Evolutionary conservation across 2,329 filamentous ascomycete genomes (phyloP).

Genomic region (Monilinia polystroma): DNA sequence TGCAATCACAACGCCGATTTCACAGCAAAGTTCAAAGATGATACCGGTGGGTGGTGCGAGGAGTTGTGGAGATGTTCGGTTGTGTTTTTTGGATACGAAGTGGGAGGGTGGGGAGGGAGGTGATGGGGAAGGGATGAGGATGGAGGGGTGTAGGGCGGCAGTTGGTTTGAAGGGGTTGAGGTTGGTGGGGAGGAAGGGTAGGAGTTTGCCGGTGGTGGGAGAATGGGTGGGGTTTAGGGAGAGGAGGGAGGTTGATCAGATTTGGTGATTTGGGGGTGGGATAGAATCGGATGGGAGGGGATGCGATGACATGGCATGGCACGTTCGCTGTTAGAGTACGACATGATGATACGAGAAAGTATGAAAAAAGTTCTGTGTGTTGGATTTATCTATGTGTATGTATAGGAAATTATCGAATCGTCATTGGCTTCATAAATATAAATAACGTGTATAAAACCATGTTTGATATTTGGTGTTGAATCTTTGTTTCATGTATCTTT

Average conservation of each 20-base stretch:
- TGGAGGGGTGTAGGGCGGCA: background rate
- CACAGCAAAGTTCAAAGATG: background rate
- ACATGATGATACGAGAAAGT: no score
- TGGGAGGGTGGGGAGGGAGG: no score
- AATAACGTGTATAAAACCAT: no score
- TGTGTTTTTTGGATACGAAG: background rate
- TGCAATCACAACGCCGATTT: constrained; percentile 2
- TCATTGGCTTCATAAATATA: no score
- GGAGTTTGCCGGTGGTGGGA: background rate
- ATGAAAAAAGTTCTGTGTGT: no score
- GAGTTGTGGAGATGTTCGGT: constrained; percentile 8
- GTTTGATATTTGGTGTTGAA: no score
- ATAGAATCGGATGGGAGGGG: no score
- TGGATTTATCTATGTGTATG: no score
- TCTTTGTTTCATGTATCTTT: no score
- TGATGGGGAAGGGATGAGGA: background rate
- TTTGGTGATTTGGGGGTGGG: background rate
- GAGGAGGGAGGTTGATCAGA: constrained; percentile 1
- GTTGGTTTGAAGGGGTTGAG: background rate
- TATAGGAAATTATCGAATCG: no score
- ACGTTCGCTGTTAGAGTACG: no score
- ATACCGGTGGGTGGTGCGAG: background rate
- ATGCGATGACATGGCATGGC: background rate
- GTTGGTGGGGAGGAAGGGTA: background rate
- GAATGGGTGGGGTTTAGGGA: background rate